These are phyloP conservation scores for Pseudogymnoascus sp. DNA, from an alignment of 2,329 filamentous ascomycete genomes.

Conservation along the genomic window DNA sequence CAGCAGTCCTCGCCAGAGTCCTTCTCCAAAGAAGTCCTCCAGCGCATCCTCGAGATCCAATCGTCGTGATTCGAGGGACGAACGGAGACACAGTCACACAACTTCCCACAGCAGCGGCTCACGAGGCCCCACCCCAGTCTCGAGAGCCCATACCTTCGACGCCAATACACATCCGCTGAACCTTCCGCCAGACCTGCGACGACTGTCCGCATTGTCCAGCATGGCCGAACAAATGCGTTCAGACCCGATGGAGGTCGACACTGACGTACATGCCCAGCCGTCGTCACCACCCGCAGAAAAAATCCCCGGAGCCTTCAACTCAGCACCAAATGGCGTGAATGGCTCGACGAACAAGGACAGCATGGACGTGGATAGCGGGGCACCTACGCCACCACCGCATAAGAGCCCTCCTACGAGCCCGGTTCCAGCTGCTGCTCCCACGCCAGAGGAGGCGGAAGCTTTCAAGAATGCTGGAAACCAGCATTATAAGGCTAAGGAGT, in stretches of 20 bases:
- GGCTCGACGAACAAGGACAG: slow-evolving; percentile 28
- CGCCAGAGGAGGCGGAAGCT: slow-evolving; percentile 68
- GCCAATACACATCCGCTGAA: slow-evolving; percentile 79
- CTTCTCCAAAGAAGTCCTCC: slow-evolving; percentile 23
- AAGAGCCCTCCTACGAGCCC: slow-evolving; percentile 54
- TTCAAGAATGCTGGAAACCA: slow-evolving; percentile 94
- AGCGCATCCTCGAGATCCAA: slow-evolving; percentile 18
- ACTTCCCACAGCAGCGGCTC: slow-evolving; percentile 25
- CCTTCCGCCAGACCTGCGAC: slow-evolving; percentile 75
- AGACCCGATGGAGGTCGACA: slow-evolving; percentile 68
- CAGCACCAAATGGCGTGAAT: slow-evolving; percentile 37
- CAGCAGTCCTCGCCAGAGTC: slow-evolving; percentile 17
- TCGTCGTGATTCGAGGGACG: slow-evolving; percentile 15
- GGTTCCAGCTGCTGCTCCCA: slow-evolving; percentile 34
- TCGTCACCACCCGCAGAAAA: slow-evolving; percentile 45
- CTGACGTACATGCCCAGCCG: slow-evolving; percentile 44
- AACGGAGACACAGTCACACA: slow-evolving; percentile 15
- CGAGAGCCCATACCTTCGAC: slow-evolving; percentile 41
- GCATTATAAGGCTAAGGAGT: slow-evolving; percentile 93
- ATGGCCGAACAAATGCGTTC: slow-evolving; percentile 39
- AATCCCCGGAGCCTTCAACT: slow-evolving; percentile 33
- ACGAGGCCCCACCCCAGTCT: slow-evolving; percentile 20
- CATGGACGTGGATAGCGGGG: slow-evolving; percentile 36
- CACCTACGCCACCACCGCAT: slow-evolving; percentile 65
- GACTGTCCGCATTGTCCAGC: slow-evolving; percentile 59